Base-by-base conservation (phyloP, 2,329 filamentous ascomycete genomes). In the Emergomyces orientalis region DNA sequence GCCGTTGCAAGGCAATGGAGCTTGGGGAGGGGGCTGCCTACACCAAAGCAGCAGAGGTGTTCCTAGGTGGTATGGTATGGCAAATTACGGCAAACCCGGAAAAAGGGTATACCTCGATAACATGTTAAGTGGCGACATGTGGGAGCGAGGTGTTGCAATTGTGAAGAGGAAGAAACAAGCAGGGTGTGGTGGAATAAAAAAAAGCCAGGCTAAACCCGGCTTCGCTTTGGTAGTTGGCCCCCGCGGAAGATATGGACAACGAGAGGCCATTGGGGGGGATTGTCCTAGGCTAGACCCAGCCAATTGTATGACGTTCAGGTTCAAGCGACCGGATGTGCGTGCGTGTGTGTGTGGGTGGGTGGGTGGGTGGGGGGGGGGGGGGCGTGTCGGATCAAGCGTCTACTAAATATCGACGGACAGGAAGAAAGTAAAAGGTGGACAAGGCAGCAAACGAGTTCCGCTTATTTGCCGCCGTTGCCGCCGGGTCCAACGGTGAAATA, bases 1-100 rank as follows among this genome's bases (percentile, higher is more conserved):
- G 45, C 11, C 4, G 22, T 4, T 49, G 22, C 8, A 25, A 25
- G 14, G 45, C 9, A 49, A 14, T 3, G 61, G 69, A 67, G 66
- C 3, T 65, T 34, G 22, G 19, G n/a, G n/a, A n/a, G n/a, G n/a
- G 39, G 56, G n/a, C 17, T 34, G 11, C 11, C 6, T 17, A 39
- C 70, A 69, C 69, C 67, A 64, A 65, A 68, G 65, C 63, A 63
- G 60, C 47, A 63, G 11, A 22, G 14, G 19, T 54, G 63, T 9
- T 14, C 14, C n/a, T n/a, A n/a, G n/a, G n/a, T n/a, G n/a, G n/a
- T n/a, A n/a, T n/a, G n/a, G n/a, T n/a, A n/a, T n/a, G n/a, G 34
- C 3, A 37, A 7, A 11, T 8, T 37, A 37, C 1, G 9, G 34
- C 34, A 37, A 37, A 37, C 5, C 3, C 6, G 57, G 61, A 32